phyloP scores from a whole-genome alignment of 176 grass and related monocot species.

The Cymbopogon citratus region DNA sequence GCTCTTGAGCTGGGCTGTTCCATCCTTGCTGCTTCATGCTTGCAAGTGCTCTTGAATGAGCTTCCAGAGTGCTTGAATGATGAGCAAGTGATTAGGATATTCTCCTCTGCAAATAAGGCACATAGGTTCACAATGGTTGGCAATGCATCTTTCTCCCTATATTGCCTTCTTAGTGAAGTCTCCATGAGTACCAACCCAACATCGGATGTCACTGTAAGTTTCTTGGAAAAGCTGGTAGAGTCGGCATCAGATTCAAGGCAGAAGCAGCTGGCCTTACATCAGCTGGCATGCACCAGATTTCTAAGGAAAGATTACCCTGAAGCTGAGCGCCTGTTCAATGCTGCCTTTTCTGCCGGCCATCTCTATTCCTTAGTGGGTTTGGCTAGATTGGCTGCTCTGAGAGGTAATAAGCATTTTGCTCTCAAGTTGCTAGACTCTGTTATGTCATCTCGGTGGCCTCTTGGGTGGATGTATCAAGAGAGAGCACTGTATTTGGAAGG shows the following conservation, averaged over 20 bases:
- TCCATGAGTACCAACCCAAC: conserved; percentile 56
- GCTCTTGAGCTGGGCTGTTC: conserved; percentile 81
- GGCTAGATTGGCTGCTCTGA: conserved; percentile 63
- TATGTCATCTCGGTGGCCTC: conserved; percentile 73
- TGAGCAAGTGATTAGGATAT: conserved; percentile 74
- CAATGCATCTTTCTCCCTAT: conserved; percentile 79
- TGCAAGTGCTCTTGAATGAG: conserved; percentile 77
- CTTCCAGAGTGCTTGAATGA: conserved; percentile 88
- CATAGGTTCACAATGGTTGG: conserved; percentile 74
- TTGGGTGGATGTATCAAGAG: conserved; percentile 99
- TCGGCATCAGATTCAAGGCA: conserved; percentile 70
- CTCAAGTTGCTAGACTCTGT: conserved; percentile 85
- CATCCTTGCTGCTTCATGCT: conserved; percentile 83
- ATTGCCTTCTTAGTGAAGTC: conserved; percentile 91
- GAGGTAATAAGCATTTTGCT: conserved; percentile 82
- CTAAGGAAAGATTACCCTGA: conserved; percentile 71
- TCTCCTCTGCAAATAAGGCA: conserved; percentile 61
- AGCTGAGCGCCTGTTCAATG: conserved; percentile 73
- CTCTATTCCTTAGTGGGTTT: conserved; percentile 82
- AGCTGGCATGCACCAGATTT: conserved; percentile 65
- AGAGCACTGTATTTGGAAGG: conserved; percentile 77
- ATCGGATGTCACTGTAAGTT: conserved; percentile 66
- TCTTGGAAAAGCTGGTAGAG: conserved; percentile 83
- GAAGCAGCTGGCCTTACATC: conserved; percentile 78
- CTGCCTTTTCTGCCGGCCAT: conserved; percentile 73